Evolutionary conservation across 352 stramenopile genomes (phyloP), one percentile per base, ranked within the genome.

Genomic region (Phytophthora sp.): DNA sequence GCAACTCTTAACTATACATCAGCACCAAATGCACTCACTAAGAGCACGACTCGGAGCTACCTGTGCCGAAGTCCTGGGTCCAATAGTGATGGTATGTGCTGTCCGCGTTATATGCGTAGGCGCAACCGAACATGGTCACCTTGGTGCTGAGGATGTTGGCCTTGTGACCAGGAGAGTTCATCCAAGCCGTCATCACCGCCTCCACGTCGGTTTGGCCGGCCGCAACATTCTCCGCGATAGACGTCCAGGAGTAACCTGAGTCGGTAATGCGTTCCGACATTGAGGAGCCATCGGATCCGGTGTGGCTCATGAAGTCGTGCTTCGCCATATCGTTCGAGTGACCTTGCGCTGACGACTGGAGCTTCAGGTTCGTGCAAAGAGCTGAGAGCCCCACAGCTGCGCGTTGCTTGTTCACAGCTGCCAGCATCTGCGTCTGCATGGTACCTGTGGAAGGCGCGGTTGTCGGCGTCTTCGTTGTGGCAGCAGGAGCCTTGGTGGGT

Each of bases 51-150:
- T 73, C 68, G 1, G 42, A 54, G 11, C 38, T 62, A 31, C 66
- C 39, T 10, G 53, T 46, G 41, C 63, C 76, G 49, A 88, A 90
- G 52, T 86, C 65, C 54, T 90, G 78, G 11, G 74, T 88, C 76
- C 81, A 88, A 46, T 77, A 90, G 64, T 79, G 62, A n/a, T 75
- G 66, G 70, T 82, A 84, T 43, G 34, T 70, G 27, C 42, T 69
- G 18, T 52, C n/a, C 0, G 54, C 38, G 32, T 70, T 84, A 67
- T 81, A 82, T 8, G 77, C 77, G 41, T 89, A 77, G 13, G 63
- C 65, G 12, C 63, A 61, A 7, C 69, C 73, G 31, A 82, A 69
- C 62, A 75, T 74, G 11, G 41, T 77, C 38, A 54, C 42, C 8
- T 65, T 54, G 35, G 50, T 30, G 21, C 64, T 59, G 9, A 76